Evolutionary conservation across 2,329 filamentous ascomycete genomes (phyloP), one percentile per base, ranked within the genome.

Genomic region (Nigrospora osmanthi): DNA sequence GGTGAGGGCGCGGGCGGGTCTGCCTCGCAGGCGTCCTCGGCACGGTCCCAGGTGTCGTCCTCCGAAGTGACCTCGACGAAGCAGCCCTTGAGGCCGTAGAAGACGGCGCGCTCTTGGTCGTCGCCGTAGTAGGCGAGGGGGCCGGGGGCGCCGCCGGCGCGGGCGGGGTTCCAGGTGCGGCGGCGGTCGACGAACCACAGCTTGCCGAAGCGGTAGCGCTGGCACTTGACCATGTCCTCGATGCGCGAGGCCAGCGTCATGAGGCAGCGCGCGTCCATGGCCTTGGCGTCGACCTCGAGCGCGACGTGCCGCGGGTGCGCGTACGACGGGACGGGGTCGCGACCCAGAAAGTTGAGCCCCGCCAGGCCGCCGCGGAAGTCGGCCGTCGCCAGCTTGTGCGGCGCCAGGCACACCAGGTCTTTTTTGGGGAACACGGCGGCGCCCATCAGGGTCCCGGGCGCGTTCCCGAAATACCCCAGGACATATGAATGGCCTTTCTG

Each of bases 181-280:
- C 62, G 55, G 0, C 73, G 73, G 40, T 73, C 73, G 33, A 73
- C 73, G 3, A 57, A 52, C 3, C 73, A 72, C 1, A 76, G 59
- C 1, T 65, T 62, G 1, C 71, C 74, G 54, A 49, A 43, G 23
- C 34, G 42, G 19, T 35, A 28, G 32, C 30, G 30, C 17, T 35
- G n/a, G 16, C 40, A 32, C 4, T n/a, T 19, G 32, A 35, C 35
- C 13, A 42, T 16, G 30, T 30, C 30, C 14, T 35, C 40, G 3
- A 28, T n/a, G 16, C 30, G 40, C 9, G 23, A 28, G 23, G 23
- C 23, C 23, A 28, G 9, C 23, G 23, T 28, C 23, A 17, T 34
- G 17, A 14, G 35, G 31, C 7, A 30, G 31, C 15, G 35, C 11
- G 11, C 32, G n/a, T 38, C 6, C 37, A 19, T 38, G 23, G 7